These are phyloP conservation scores for Fistulina hepatica DNA, from an alignment of 1,284 basidiomycete species.

Conservation along the genomic window DNA sequence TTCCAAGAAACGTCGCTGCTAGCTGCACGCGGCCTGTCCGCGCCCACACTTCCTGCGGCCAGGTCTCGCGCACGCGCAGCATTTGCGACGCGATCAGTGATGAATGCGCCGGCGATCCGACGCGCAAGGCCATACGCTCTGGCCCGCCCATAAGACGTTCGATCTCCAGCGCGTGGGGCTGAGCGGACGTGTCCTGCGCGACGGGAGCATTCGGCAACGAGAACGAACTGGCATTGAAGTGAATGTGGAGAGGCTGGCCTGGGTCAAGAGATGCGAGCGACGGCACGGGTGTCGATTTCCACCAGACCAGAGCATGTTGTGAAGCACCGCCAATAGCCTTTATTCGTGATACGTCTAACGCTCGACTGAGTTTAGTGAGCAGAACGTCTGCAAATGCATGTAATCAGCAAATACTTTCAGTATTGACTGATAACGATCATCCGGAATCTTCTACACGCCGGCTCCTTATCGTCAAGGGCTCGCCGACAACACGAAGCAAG, in stretches of 20 bases:
- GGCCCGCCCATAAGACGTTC: constrained; percentile 66
- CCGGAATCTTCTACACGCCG: too few species aligned
- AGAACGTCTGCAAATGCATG: constrained; percentile 53
- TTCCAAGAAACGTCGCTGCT: constrained; percentile 62
- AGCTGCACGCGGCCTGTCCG: constrained; percentile 59
- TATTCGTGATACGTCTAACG: constrained; percentile 55
- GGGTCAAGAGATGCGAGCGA: constrained; percentile 59
- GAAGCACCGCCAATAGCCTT: constrained; percentile 65
- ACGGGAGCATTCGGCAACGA: constrained; percentile 67
- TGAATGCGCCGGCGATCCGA: constrained; percentile 57
- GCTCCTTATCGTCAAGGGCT: too few species aligned
- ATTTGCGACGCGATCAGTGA: constrained; percentile 62
- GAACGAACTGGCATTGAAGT: constrained; percentile 57
- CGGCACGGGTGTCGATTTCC: constrained; percentile 60
- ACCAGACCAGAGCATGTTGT: constrained; percentile 72
- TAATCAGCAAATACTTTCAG: constrained; percentile 22
- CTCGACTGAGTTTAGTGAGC: constrained; percentile 59
- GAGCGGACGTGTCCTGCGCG: constrained; percentile 66
- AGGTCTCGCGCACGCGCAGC: constrained; percentile 56
- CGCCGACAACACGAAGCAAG: too few species aligned
- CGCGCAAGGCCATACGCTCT: constrained; percentile 60
- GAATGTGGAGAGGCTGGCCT: constrained; percentile 49
- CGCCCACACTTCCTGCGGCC: constrained; percentile 62
- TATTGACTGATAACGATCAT: too few species aligned
- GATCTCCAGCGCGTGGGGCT: constrained; percentile 61